A percentile compares a stretch with the other conserved stretches of the same genome.
Conservation (phyloP, 2,329 filamentous ascomycete species). For the Fusarium equiseti region DNA sequence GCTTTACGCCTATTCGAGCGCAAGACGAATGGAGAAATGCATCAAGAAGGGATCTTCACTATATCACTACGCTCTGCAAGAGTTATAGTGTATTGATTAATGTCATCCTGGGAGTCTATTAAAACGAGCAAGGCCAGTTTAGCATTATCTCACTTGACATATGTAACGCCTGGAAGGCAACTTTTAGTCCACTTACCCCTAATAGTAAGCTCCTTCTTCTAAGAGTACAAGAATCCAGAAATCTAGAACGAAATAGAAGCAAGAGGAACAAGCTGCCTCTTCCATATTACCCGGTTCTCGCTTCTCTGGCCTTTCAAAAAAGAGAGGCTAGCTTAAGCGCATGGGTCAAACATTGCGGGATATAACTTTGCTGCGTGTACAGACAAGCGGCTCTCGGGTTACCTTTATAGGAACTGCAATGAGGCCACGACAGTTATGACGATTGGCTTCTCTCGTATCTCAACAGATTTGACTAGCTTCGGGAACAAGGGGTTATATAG, state of each 20-base stretch:
- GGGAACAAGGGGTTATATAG: conserved; percentile 20
- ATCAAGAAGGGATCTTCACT: neutral
- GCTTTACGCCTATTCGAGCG: neutral
- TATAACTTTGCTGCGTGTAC: conserved; percentile 23
- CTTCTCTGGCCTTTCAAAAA: neutral
- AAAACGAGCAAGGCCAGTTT: too few relatives aligned
- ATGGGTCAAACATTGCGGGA: conserved; percentile 34
- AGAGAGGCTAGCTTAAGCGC: conserved; percentile 30
- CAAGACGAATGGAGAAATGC: too few relatives aligned
- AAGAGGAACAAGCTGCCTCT: neutral
- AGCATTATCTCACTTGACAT: too few relatives aligned
- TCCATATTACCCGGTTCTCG: conserved; percentile 14
- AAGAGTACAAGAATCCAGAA: neutral
- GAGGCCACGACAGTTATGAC: conserved; percentile 13
- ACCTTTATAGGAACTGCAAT: conserved; percentile 9
- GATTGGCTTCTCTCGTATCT: conserved; percentile 26
- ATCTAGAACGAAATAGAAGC: conserved; percentile 1
- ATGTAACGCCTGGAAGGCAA: neutral
- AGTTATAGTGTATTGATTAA: too few relatives aligned
- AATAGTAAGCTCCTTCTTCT: neutral
- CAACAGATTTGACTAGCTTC: conserved; percentile 29
- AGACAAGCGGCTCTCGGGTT: conserved; percentile 24
- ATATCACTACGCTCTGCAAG: too few relatives aligned
- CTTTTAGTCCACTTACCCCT: too few relatives aligned
- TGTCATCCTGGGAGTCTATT: too few relatives aligned